Evolutionary conservation across 2,329 filamentous ascomycete genomes (phyloP), one percentile per base, ranked within the genome.

Genomic region (Ascochyta viciae-villosae): DNA sequence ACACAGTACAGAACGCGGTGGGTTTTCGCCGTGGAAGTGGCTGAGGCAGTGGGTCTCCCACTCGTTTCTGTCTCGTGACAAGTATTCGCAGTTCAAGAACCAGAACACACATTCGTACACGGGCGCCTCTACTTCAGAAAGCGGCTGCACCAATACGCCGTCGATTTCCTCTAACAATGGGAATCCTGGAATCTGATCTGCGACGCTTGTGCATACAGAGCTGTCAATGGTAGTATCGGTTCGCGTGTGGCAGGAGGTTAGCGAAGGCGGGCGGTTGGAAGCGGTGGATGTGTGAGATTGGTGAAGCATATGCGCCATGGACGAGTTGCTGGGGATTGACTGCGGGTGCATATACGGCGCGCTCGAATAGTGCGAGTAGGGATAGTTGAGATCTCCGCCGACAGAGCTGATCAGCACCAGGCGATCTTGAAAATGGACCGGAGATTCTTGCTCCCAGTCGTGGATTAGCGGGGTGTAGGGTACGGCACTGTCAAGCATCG

Each of bases 1-100:
- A 49, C 73, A 76, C 8, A 58, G 55, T 5, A 70, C 70, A 1
- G 56, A 61, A 41, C 57, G 61, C 1, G 73, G 73, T 1, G 73
- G 73, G 24, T 68, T 59, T 43, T 73, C 60, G 48, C 69, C 67
- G n/a, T 63, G 63, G 54, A 74, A 74, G 57, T 76, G 73, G n/a
- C 54, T 51, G 3, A 68, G 49, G 54, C 70, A 73, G 59, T 76
- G 73, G 4, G 46, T 63, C 15, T 58, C 47, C 73, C 73, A 76
- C 16, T 73, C 66, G 2, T 67, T 61, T 24, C 42, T 26, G 56
- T 64, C 50, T 34, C 24, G 16, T 1, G 63, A 66, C 26, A 65
- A 41, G 62, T 68, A 69, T 5, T 13, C 16, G 59, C 73, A 76
- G 48, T 54, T 61, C 7, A 76, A 61, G 58, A 74, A 76, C 69